Percentiles rank a stretch among this genome's conserved stretches.
phyloP scores from a whole-genome alignment of 352 stramenopile species.

The Blastocystis sp. region DNA sequence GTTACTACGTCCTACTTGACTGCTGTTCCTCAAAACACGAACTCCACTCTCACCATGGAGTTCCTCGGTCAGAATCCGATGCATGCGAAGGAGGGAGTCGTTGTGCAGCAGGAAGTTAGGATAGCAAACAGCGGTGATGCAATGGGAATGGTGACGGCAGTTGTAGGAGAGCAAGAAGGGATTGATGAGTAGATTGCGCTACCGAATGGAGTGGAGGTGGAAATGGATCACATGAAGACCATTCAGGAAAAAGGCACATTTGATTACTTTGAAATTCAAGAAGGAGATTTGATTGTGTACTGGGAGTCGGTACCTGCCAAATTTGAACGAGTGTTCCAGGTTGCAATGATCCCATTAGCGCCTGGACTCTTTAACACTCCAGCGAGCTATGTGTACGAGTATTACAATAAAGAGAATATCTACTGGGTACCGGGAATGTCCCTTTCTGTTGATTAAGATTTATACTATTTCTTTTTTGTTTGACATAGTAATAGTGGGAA shows the following conservation, averaged over 20 bases:
- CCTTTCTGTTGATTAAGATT: background rate
- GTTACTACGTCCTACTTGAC: background rate
- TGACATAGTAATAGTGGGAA: background rate
- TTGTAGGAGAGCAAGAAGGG: background rate
- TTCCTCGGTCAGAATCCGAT: background rate
- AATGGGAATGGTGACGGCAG: conserved; percentile 23
- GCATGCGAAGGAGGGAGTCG: background rate
- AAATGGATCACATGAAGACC: conserved; percentile 1
- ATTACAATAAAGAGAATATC: conserved; percentile 45
- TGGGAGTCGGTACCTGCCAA: background rate
- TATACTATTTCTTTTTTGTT: background rate
- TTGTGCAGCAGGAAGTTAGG: background rate
- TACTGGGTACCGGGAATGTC: background rate
- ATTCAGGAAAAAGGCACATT: conserved; percentile 24
- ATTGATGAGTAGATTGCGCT: background rate
- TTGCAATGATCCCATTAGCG: background rate
- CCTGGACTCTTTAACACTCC: background rate
- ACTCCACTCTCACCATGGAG: background rate
- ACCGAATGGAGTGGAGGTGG: background rate
- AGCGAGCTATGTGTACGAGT: conserved; percentile 21
- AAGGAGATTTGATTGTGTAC: conserved; percentile 8
- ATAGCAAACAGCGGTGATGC: background rate
- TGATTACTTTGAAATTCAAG: conserved; percentile 12
- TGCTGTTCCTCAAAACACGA: background rate
- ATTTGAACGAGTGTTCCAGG: background rate